Conservation (phyloP, 805 yeast genomes). For the Candida chauliodis region DNA sequence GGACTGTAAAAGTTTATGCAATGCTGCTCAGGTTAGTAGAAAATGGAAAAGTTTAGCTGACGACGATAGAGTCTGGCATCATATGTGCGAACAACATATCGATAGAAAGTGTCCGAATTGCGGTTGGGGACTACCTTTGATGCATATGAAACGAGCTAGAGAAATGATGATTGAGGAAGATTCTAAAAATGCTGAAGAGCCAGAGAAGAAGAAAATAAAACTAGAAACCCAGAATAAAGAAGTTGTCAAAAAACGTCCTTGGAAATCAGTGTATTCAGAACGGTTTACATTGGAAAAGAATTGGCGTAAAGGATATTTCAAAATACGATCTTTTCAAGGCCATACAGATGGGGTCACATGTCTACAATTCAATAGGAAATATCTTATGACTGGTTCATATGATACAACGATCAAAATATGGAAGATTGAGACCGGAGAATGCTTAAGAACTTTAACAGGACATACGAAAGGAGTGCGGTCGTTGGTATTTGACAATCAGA, state of each 20-base stretch:
- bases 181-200: constrained; percentile 13
- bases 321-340: constrained; percentile 63
- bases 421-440: constrained; percentile 78
- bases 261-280: constrained; percentile 94
- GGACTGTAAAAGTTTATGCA: constrained; percentile 90
- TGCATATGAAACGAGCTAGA: constrained; percentile 80
- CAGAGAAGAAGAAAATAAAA: neutral
- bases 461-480: constrained; percentile 86
- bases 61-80: constrained; percentile 96
- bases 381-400: constrained; percentile 86
- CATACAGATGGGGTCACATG: constrained; percentile 89
- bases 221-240: neutral
- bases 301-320: constrained; percentile 84
- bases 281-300: constrained; percentile 87
- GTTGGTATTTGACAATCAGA: constrained; percentile 80
- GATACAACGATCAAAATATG: constrained; percentile 91
- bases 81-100: constrained; percentile 97
- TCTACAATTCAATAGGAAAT: constrained; percentile 72
- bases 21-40: constrained; percentile 87
- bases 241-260: constrained; percentile 56
- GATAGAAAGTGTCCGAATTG: constrained; percentile 97
- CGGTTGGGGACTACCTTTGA: constrained; percentile 97
- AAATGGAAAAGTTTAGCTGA: constrained; percentile 89
- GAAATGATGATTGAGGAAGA: constrained; percentile 29
- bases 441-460: constrained; percentile 77